Conservation (phyloP, 2,329 filamentous ascomycete species). For the Zasmidium angulare region DNA sequence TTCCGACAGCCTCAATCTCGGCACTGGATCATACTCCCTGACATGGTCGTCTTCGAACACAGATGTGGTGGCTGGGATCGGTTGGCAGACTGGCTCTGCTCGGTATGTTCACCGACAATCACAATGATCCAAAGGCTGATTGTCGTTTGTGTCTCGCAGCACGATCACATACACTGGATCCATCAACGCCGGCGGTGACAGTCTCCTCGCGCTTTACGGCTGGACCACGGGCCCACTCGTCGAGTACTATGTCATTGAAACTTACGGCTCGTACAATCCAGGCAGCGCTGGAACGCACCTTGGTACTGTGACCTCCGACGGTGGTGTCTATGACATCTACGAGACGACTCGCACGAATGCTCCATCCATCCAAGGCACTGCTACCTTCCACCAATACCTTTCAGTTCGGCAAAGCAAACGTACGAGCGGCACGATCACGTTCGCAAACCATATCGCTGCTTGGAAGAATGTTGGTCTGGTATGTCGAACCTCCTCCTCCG, state of each 20-base stretch:
- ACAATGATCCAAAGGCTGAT: no score
- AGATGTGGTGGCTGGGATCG: constrained; percentile 61
- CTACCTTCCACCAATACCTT: constrained; percentile 46
- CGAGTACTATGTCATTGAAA: constrained; percentile 48
- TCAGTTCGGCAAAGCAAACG: constrained; percentile 41
- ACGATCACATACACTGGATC: constrained; percentile 52
- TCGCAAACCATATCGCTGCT: constrained; percentile 29
- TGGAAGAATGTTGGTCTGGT: constrained; percentile 26
- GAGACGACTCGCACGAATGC: constrained; percentile 43
- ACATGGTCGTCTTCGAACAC: no score
- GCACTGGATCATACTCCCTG: no score
- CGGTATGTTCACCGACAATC: no score
- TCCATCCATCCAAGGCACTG: constrained; percentile 42
- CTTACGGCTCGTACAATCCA: constrained; percentile 48
- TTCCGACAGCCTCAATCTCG: constrained; percentile 47
- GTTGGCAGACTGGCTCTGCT: constrained; percentile 59
- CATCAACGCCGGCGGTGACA: constrained; percentile 51
- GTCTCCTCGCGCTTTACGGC: constrained; percentile 59
- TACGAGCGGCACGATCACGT: constrained; percentile 26
- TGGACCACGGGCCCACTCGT: constrained; percentile 47
- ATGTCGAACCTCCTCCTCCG: no score
- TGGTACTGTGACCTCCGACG: constrained; percentile 54
- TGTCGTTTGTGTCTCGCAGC: no score
- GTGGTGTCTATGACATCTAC: constrained; percentile 55
- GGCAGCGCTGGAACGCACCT: constrained; percentile 47